Base-by-base conservation (phyloP, 345 rosid genomes). In the Clausena lansium region DNA sequence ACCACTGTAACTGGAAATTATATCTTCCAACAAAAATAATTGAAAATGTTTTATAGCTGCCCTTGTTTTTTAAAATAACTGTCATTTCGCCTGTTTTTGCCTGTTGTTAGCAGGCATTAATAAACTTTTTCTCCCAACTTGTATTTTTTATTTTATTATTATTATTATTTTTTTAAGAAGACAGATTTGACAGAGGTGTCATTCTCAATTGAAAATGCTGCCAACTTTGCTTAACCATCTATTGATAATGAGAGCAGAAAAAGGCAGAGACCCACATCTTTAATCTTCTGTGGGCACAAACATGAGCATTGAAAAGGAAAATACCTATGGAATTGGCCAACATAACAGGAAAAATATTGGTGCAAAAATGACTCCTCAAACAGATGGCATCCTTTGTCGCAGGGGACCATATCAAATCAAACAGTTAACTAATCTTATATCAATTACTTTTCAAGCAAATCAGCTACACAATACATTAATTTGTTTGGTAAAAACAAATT, bases 261-360 rank as follows among this genome's bases (percentile, higher is more conserved):
- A 41, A 35, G 28, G 70, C 24, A 4, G 1, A 24, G 54, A n/a
- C 75, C 55, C 61, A 50, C 50, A 17, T 67, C 60, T 39, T 77
- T 52, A 28, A 67, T 47, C 52, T 73, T 68, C 28, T 27, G 50
- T 24, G 50, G 76, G 60, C 59, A 60, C 15, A 39, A 22, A 33
- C 45, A 13, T 63, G 69, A 39, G 41, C 64, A 15, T 30, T 35
- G 81, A 58, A 70, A 70, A 22, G 57, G 73, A 74, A 27, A 33
- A 38, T 15, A 35, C 38, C 11, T 4, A 41, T 1, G 1, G 33
- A 69, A 76, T 36, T 58, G 77, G 63, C 71, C 47, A 5, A 28
- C 2, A 58, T 11, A 45, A 1, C n/a, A 15, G 7, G 32, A 28
- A 67, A 15, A 11, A 67, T 39, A 15, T 57, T 17, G 14, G 38